A percentile compares a stretch with the other conserved stretches of the same genome.
Conservation (phyloP, 345 rosid genomes). For the Hibiscus syriacus region DNA sequence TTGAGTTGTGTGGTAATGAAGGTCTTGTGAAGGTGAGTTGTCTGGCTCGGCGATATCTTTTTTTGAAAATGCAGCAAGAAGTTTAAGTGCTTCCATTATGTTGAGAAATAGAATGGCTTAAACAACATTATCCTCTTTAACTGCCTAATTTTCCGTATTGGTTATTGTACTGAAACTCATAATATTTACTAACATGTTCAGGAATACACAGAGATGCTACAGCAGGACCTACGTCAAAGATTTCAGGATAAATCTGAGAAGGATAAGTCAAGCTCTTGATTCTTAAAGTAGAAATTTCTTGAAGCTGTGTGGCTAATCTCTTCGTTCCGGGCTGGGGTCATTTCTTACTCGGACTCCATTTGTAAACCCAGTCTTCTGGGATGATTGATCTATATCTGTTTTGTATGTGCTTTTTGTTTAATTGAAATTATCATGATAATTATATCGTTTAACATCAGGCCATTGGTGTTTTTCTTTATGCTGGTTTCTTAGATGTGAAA, state of each 20-base stretch:
- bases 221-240: slow-evolving; percentile 35
- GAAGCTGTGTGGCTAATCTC: not conserved
- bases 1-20: slow-evolving; percentile 48
- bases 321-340: not conserved
- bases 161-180: not conserved
- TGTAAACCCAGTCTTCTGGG: not conserved
- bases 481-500: not conserved
- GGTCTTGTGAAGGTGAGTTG: slow-evolving; percentile 52
- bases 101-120: not conserved
- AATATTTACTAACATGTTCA: slow-evolving; percentile 19
- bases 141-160: not conserved
- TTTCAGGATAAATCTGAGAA: slow-evolving; percentile 25
- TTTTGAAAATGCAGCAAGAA: not conserved
- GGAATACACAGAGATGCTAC: slow-evolving; percentile 64
- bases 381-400: slow-evolving; percentile 12
- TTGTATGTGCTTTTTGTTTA: not conserved
- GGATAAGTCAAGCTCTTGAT: slow-evolving; percentile 11
- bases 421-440: not conserved
- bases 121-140: not conserved
- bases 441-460: not conserved
- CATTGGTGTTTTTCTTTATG: not conserved
- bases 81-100: not conserved
- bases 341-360: not conserved
- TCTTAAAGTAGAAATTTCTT: not conserved
- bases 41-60: not conserved